These are phyloP conservation scores for Colletotrichum nymphaeae DNA, from an alignment of 2,329 filamentous ascomycete species.

Conservation along the genomic window DNA sequence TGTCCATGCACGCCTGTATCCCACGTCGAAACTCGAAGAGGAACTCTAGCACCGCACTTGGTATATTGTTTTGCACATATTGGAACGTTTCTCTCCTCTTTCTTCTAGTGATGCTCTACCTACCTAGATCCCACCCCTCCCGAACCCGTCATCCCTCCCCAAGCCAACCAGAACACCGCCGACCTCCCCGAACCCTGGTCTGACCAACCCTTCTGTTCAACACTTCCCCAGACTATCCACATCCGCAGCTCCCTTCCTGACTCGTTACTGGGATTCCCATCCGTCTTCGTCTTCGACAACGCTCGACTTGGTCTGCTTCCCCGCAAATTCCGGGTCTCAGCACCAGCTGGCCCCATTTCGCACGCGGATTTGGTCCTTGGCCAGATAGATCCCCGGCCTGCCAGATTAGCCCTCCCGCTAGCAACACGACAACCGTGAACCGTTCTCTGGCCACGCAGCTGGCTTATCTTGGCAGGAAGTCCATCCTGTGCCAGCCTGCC, in stretches of 20 bases:
- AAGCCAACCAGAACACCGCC: slow-evolving; percentile 12
- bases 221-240: slow-evolving; percentile 33
- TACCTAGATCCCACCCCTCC: neutral
- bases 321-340: slow-evolving; percentile 30
- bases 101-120: slow-evolving; percentile 1
- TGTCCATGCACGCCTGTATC: slow-evolving; percentile 7
- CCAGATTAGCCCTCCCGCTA: slow-evolving; percentile 35
- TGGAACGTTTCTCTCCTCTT: neutral
- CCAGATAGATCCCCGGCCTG: slow-evolving; percentile 16
- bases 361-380: slow-evolving; percentile 4
- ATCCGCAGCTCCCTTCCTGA: slow-evolving; percentile 5
- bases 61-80: neutral
- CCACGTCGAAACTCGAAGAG: slow-evolving; percentile 12
- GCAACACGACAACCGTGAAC: slow-evolving; percentile 31
- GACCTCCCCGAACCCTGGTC: slow-evolving; percentile 1
- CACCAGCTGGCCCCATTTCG: neutral
- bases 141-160: neutral
- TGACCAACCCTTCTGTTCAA: slow-evolving; percentile 10
- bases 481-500: neutral
- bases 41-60: neutral
- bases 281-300: slow-evolving; percentile 4
- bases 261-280: slow-evolving; percentile 22
- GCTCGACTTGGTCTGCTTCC: slow-evolving; percentile 11
- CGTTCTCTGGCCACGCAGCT: slow-evolving; percentile 28
- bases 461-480: slow-evolving; percentile 16